A percentile compares a stretch with the other conserved stretches of the same genome.
Conservation (phyloP, 345 rosid genomes). For the Kandelia obovata region DNA sequence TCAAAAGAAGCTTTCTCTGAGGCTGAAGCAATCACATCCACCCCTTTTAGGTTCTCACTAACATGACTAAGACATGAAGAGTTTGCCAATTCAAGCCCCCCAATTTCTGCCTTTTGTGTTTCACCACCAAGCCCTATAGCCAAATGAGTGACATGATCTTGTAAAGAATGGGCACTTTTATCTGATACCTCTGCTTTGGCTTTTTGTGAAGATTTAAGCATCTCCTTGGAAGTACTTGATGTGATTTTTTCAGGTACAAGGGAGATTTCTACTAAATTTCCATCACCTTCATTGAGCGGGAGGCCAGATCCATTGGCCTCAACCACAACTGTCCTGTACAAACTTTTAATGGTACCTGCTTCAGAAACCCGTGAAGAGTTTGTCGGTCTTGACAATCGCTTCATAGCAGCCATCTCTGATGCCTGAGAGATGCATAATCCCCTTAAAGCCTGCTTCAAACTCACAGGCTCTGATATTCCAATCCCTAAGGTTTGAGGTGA, state of each 20-base stretch:
- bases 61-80: slow-evolving; percentile 16
- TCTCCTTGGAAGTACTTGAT: slow-evolving; percentile 26
- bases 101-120: slow-evolving; percentile 19
- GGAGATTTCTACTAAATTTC: slow-evolving; percentile 55
- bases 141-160: slow-evolving; percentile 11
- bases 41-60: slow-evolving; percentile 15
- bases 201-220: slow-evolving; percentile 28
- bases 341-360: slow-evolving; percentile 55
- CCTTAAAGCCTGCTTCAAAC: slow-evolving; percentile 81
- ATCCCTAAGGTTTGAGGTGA: slow-evolving; percentile 57
- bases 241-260: slow-evolving; percentile 48
- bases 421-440: slow-evolving; percentile 83
- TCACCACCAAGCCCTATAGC: slow-evolving; percentile 11
- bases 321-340: slow-evolving; percentile 60
- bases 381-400: slow-evolving; percentile 52
- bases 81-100: slow-evolving; percentile 16
- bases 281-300: slow-evolving; percentile 38
- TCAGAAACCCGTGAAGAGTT: slow-evolving; percentile 47
- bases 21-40: slow-evolving; percentile 22
- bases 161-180: slow-evolving; percentile 23
- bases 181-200: slow-evolving; percentile 23
- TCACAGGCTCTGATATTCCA: slow-evolving; percentile 64
- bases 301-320: slow-evolving; percentile 52
- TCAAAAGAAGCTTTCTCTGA: slow-evolving; percentile 20
- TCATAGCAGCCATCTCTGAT: slow-evolving; percentile 81